A percentile compares a stretch with the other conserved stretches of the same genome.
These are phyloP conservation scores for Mycena chlorophos DNA, from an alignment of 768 basidiomycete genomes.

Conservation along the genomic window DNA sequence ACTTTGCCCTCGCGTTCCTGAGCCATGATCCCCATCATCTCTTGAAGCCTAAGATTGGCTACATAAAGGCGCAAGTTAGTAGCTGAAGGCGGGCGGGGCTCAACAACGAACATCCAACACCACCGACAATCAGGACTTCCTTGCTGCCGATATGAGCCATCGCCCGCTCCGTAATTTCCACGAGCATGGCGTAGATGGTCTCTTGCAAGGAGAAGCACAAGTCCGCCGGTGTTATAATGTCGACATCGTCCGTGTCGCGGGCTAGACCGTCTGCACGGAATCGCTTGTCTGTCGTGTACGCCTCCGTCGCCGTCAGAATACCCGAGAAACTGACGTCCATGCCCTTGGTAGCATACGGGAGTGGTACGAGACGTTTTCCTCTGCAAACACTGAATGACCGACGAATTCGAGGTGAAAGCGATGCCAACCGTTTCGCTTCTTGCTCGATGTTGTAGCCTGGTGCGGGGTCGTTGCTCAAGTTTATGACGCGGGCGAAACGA, in stretches of 20 bases:
- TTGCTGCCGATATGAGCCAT: slow-evolving; percentile 98
- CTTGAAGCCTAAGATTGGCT: slow-evolving; percentile 92
- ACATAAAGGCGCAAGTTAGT: not conserved
- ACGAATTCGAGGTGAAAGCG: not conserved
- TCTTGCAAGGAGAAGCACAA: slow-evolving; percentile 97
- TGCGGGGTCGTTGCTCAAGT: slow-evolving; percentile 91
- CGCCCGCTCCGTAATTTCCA: slow-evolving; percentile 97
- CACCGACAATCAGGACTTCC: slow-evolving; percentile 96
- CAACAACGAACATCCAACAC: slow-evolving; percentile 91
- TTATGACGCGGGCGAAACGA: slow-evolving; percentile 93
- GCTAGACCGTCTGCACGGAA: slow-evolving; percentile 53
- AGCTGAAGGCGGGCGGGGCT: not conserved
- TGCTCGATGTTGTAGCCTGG: slow-evolving; percentile 98
- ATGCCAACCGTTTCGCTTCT: slow-evolving; percentile 78
- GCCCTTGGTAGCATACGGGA: slow-evolving; percentile 96
- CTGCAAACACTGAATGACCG: slow-evolving; percentile 37
- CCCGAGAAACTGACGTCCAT: slow-evolving; percentile 99
- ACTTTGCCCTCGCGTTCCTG: slow-evolving; percentile 83
- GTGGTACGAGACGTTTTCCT: slow-evolving; percentile 75
- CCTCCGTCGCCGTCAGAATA: slow-evolving; percentile 83
- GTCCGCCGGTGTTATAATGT: slow-evolving; percentile 91
- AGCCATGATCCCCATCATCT: slow-evolving; percentile 99
- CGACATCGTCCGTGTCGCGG: slow-evolving; percentile 47
- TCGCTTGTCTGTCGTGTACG: slow-evolving; percentile 84
- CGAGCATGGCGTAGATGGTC: slow-evolving; percentile 96